Evolutionary conservation across 768 basidiomycete species (phyloP).

Genomic region (Mrakia gelida): DNA sequence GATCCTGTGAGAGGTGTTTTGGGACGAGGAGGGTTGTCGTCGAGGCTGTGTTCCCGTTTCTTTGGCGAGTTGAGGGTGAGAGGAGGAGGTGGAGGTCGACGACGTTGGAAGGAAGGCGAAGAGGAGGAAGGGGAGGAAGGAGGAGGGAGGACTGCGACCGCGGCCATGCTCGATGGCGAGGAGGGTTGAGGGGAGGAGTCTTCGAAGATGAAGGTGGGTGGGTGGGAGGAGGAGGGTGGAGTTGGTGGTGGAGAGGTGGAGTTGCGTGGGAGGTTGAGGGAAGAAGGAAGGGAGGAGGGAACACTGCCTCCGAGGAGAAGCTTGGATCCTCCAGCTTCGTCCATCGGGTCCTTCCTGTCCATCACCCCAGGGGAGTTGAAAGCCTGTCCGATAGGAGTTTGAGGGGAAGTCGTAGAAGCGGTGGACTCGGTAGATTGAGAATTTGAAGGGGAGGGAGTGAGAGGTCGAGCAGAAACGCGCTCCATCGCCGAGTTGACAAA

Average conservation of each 20-base stretch:
- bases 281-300: neutral
- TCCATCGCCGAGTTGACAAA: neutral
- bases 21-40: neutral
- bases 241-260: neutral
- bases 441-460: conserved; percentile 8
- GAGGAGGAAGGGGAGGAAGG: conserved; percentile 9
- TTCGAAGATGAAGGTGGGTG: neutral
- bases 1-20: conserved; percentile 16
- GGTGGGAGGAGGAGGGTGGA: neutral
- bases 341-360: neutral
- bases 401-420: neutral
- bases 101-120: neutral
- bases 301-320: neutral
- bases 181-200: neutral
- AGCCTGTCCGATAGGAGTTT: neutral
- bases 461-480: neutral
- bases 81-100: neutral
- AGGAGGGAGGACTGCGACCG: conserved; percentile 2
- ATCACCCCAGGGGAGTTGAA: conserved; percentile 13
- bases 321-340: neutral
- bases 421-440: conserved; percentile 4
- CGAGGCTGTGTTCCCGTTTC: neutral
- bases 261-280: no score
- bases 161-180: conserved; percentile 1
- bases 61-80: conserved; percentile 14